Evolutionary conservation across 495 filamentous ascomycete species (phyloP).

Genomic region (Tuber aestivum): DNA sequence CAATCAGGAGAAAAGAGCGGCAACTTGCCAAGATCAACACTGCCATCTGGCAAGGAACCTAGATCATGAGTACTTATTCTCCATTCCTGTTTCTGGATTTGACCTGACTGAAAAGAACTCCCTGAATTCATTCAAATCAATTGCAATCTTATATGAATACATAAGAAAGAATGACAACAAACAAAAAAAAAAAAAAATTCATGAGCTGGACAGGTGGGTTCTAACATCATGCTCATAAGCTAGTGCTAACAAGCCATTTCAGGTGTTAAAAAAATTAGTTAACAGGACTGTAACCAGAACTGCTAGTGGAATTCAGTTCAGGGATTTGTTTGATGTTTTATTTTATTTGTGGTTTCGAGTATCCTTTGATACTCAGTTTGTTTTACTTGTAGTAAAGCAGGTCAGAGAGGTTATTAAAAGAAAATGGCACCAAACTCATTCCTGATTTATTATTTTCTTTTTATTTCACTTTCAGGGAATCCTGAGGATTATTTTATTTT

Average conservation of each 20-base stretch:
- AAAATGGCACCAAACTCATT: no score
- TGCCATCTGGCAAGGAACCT: constrained; percentile 20
- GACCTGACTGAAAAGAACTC: neutral
- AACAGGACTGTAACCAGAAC: constrained; percentile 95
- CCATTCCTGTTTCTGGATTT: constrained; percentile 5
- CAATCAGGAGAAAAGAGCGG: neutral
- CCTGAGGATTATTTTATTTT: no score
- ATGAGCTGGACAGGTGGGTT: constrained; percentile 63
- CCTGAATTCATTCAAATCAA: neutral
- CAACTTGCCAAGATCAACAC: constrained; percentile 14
- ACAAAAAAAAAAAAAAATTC: constrained; percentile 33
- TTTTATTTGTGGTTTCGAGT: no score
- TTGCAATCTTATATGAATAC: no score
- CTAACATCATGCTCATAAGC: neutral
- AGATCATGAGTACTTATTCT: constrained; percentile 8
- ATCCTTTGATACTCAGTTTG: no score
- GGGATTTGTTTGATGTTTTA: no score
- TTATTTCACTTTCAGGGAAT: no score
- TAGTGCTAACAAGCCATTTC: constrained; percentile 1
- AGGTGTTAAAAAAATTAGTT: constrained; percentile 99
- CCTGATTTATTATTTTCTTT: no score
- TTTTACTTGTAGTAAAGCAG: no score
- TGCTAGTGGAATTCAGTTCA: no score
- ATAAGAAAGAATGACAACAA: constrained; percentile 2
- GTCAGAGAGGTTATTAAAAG: no score